Evolutionary conservation across 164 flowering plant genomes (phyloP), one percentile per base, ranked within the genome.

Genomic region (Vitis rotundifolia): DNA sequence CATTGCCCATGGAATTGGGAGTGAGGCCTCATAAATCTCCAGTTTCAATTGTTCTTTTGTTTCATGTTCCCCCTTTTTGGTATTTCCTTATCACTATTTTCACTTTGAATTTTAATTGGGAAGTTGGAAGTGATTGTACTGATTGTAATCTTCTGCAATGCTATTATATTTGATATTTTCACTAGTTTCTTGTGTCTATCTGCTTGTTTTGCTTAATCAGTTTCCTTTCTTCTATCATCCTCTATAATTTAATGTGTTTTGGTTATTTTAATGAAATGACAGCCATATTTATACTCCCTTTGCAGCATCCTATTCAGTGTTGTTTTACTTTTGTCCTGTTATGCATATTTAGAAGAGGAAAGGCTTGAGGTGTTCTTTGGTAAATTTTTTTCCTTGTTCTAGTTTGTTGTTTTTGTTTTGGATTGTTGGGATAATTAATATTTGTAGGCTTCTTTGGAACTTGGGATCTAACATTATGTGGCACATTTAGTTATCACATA

Each of bases 111-210:
- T 76, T 70, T 67, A 49, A 64, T 19, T 69, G 66, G 69, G 76
- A 78, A 74, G 53, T 75, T 58, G 63, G 71, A 74, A 66, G 66
- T 71, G 49, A 61, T 49, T 77, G 31, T 70, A 59, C 63, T 75
- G 75, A 58, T 66, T 73, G 68, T 77, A 71, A 44, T 67, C 75
- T 77, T 74, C 67, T 64, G 18, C 71, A 66, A 68, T 67, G 79
- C 67, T 68, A 64, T 44, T 47, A 75, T 58, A 29, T 63, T 64
- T 61, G 37, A 63, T 62, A 69, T 68, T 69, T 77, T 65, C 16
- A 51, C 49, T 44, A 47, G 63, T 63, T 71, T 52, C 60, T 37
- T 68, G 54, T 59, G 53, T 52, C 52, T 16, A 57, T 56, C 1
- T 67, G 67, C 47, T 52, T 37, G 29, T 37, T 65, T 29, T 59